Conservation (phyloP, 83 land plant genomes). For the Picea mariana region DNA sequence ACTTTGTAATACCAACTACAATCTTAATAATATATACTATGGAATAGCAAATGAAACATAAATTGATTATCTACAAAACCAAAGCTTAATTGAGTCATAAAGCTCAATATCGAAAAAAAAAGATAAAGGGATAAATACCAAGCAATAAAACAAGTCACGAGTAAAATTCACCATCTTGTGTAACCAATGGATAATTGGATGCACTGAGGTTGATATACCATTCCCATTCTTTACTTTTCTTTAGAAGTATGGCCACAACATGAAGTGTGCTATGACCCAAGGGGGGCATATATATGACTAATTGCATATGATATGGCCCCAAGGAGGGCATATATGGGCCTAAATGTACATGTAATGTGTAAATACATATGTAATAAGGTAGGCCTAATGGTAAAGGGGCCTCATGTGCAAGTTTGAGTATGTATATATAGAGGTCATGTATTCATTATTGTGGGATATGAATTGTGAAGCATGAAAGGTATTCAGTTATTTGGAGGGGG, state of each 20-base stretch:
- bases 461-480: neutral
- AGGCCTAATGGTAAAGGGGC: no score
- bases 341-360: no score
- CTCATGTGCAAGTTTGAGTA: no score
- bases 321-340: no score
- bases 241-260: constrained; percentile 67
- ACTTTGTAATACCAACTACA: constrained; percentile 5
- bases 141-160: neutral
- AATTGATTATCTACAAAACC: neutral
- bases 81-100: neutral
- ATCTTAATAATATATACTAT: neutral
- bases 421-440: no score
- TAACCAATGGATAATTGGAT: constrained; percentile 82
- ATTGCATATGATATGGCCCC: no score
- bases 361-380: no score
- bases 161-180: constrained; percentile 71
- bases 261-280: constrained; percentile 53
- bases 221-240: constrained; percentile 67
- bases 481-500: no score
- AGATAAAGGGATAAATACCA: neutral
- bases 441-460: constrained; percentile 17
- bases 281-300: no score
- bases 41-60: neutral
- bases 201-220: constrained; percentile 87
- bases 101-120: neutral